Evolutionary conservation across 352 stramenopile genomes (phyloP).

Genomic region (Elongisporangium anandrum): DNA sequence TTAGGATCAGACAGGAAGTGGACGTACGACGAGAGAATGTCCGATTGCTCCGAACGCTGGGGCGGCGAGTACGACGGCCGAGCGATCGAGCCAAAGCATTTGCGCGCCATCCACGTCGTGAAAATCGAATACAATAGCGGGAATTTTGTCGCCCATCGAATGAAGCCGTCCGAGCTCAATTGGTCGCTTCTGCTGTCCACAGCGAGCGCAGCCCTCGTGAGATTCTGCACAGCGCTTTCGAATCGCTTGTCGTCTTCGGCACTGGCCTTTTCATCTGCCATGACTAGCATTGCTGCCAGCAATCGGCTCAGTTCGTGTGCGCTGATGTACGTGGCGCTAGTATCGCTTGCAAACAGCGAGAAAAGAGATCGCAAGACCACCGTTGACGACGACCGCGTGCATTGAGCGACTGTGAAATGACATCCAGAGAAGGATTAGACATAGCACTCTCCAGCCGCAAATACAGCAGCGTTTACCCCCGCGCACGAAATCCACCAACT

Average conservation of each 20-base stretch:
- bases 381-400: conserved; percentile 60
- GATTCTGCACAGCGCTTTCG: conserved; percentile 28
- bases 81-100: conserved; percentile 44
- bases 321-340: conserved; percentile 21
- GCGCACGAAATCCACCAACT: conserved; percentile 55
- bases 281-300: conserved; percentile 43
- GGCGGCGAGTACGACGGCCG: conserved; percentile 49
- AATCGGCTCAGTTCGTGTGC: conserved; percentile 40
- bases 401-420: conserved; percentile 44
- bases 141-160: conserved; percentile 57
- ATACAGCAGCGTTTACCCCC: conserved; percentile 25
- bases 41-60: conserved; percentile 48
- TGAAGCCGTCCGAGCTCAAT: conserved; percentile 47
- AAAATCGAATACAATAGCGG: conserved; percentile 78
- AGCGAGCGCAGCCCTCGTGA: conserved; percentile 39
- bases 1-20: background rate
- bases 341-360: conserved; percentile 35
- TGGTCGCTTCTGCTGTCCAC: conserved; percentile 9
- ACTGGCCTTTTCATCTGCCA: conserved; percentile 29
- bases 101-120: conserved; percentile 59
- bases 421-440: background rate
- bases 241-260: conserved; percentile 24
- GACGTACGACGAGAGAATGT: conserved; percentile 64
- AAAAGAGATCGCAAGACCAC: conserved; percentile 51
- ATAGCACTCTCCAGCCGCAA: background rate